A percentile compares a stretch with the other conserved stretches of the same genome.
Conservation (phyloP, 352 stramenopile species). For the Globisporangium irregulare region DNA sequence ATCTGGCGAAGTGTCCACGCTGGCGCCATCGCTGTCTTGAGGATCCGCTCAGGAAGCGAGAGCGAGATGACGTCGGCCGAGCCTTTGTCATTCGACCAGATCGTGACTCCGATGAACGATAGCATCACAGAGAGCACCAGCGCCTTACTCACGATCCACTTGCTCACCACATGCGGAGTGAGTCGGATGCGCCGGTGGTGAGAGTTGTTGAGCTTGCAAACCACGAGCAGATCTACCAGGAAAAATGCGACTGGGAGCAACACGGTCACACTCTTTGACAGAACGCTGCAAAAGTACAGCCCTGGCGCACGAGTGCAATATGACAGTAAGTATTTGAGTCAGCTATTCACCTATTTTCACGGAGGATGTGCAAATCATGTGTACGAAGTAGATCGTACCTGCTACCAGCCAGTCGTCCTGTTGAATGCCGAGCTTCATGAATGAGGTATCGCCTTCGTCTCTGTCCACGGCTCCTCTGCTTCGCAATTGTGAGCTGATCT, state of each 20-base stretch:
- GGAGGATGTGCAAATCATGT: too few relatives aligned
- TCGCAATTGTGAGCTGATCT: neutral
- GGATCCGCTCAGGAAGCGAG: constrained; percentile 28
- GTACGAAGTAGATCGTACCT: neutral
- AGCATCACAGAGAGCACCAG: constrained; percentile 22
- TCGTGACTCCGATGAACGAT: constrained; percentile 33
- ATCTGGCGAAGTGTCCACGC: constrained; percentile 35
- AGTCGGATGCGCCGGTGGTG: neutral
- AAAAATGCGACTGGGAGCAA: constrained; percentile 9
- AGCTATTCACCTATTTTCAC: too few relatives aligned
- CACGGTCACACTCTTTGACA: constrained; percentile 13
- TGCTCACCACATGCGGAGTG: neutral
- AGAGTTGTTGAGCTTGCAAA: neutral
- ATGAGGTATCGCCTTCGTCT: neutral
- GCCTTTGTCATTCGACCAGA: constrained; percentile 39
- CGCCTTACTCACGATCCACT: constrained; percentile 27
- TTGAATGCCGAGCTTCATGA: neutral
- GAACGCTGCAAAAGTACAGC: constrained; percentile 12
- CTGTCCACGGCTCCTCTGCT: neutral
- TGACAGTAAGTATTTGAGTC: too few relatives aligned
- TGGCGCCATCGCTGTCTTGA: constrained; percentile 44
- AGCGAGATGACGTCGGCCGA: constrained; percentile 46
- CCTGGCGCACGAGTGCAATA: neutral
- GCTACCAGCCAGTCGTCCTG: constrained; percentile 1
- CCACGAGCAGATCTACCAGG: neutral